Conservation (phyloP, 2,329 filamentous ascomycete species). For the Botrytis deweyae region DNA sequence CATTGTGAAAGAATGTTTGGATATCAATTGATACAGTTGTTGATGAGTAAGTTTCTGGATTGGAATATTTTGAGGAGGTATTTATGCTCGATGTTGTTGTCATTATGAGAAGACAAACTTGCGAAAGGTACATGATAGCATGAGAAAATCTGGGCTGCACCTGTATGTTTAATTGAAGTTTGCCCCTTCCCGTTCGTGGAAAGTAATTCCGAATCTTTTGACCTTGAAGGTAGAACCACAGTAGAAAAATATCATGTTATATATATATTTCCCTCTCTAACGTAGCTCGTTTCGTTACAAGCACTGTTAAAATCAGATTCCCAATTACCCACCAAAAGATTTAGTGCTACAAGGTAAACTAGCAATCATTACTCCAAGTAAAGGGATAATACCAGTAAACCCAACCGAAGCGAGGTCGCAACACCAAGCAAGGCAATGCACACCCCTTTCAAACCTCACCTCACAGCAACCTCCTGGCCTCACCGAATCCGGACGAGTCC, state of each 20-base stretch:
- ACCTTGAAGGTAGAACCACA: neutral
- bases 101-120: neutral
- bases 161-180: neutral
- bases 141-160: neutral
- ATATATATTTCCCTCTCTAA: too few relatives aligned
- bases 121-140: neutral
- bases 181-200: neutral
- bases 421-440: slow-evolving; percentile 7
- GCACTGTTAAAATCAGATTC: neutral
- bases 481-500: neutral
- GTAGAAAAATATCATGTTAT: neutral
- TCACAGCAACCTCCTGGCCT: slow-evolving; percentile 6
- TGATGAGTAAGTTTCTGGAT: neutral
- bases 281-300: neutral
- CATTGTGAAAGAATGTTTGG: neutral
- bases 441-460: neutral
- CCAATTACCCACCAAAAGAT: neutral
- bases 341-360: neutral
- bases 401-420: slow-evolving; percentile 5
- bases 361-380: neutral
- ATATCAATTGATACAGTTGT: neutral
- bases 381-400: neutral
- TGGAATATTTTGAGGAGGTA: neutral
- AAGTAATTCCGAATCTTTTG: neutral
- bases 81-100: neutral